Conservation (phyloP, 2,329 filamentous ascomycete genomes). For the Emergomyces pasteurianus region DNA sequence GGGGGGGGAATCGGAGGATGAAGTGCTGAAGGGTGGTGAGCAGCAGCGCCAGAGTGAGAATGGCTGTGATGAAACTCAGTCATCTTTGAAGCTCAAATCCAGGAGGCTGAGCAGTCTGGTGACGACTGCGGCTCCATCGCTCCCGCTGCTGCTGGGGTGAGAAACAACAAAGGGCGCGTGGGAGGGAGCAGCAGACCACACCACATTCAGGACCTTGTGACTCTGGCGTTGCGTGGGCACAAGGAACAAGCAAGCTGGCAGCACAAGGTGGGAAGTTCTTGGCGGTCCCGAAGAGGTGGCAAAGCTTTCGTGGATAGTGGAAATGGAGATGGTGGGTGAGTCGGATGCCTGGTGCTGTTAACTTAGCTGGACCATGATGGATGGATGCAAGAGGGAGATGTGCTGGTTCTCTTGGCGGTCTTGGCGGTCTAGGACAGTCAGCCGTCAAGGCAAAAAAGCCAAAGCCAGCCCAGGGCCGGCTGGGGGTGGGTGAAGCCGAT, state of each 20-base stretch:
- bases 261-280: background rate
- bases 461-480: too few species aligned
- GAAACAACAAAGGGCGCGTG: background rate
- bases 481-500: background rate
- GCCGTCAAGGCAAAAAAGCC: background rate
- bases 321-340: background rate
- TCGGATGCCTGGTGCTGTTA: background rate
- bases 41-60: slow-evolving; percentile 10
- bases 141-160: background rate
- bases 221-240: background rate
- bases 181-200: background rate
- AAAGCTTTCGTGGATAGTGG: background rate
- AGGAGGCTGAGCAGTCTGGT: slow-evolving; percentile 10
- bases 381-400: too few species aligned
- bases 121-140: slow-evolving; percentile 12
- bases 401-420: too few species aligned
- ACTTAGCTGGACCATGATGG: background rate
- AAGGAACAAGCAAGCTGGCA: background rate
- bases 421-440: too few species aligned
- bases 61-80: slow-evolving; percentile 18
- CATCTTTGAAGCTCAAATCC: slow-evolving; percentile 17
- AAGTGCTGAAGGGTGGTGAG: slow-evolving; percentile 14
- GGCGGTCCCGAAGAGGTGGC: background rate
- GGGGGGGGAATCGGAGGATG: slow-evolving; percentile 9
- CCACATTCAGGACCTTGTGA: background rate